Base-by-base conservation (phyloP, 73 alveolate genomes). In the Paraurostyla sp. region DNA sequence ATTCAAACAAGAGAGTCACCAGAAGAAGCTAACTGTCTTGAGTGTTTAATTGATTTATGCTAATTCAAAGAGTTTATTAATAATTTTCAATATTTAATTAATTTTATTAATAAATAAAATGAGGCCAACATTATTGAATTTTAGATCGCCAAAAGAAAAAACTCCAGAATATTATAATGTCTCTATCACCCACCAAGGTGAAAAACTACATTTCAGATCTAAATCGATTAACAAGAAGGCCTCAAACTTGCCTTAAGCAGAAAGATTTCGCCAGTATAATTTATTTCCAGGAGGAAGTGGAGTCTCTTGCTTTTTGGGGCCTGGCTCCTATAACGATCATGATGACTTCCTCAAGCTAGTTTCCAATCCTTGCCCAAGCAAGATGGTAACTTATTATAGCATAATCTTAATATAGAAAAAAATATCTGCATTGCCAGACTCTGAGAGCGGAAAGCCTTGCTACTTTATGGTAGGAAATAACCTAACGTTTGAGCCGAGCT, bases 301-400 rank as follows among this genome's bases (percentile, higher is more conserved):
- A 6, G 71, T 45, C 0, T 27, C 68, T 4, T 43, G 73, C 36
- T 78, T 78, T 29, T n/a, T 89, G 0, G 95, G 95, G 1, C 95
- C 95, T 25, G 95, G 95, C 22, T 46, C 88, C 7, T 89, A 89
- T 76, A 71, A 89, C 60, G 95, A 89, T 63, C 84, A 80, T 15
- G 76, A 89, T 6, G 71, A 80, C 23, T 89, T 81, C 43, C 25
- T 36, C 29, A 35, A 45, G 13, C 71, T 89, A 6, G 42, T 83
- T 27, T 13, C 36, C 27, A 20, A 57, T 52, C 92, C 95, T 6
- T 89, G 95, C 32, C 71, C 87, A 30, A 57, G 85, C 0, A 52
- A 16, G 36, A 89, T 89, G 71, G 86, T 73, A 73, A 48, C 4
- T 4, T 40, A 46, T 69, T 22, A 23, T 18, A 15, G 46, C 20